Evolutionary conservation across 148 eudicot species (phyloP).

Genomic region (Vaccinium vitisidaea): DNA sequence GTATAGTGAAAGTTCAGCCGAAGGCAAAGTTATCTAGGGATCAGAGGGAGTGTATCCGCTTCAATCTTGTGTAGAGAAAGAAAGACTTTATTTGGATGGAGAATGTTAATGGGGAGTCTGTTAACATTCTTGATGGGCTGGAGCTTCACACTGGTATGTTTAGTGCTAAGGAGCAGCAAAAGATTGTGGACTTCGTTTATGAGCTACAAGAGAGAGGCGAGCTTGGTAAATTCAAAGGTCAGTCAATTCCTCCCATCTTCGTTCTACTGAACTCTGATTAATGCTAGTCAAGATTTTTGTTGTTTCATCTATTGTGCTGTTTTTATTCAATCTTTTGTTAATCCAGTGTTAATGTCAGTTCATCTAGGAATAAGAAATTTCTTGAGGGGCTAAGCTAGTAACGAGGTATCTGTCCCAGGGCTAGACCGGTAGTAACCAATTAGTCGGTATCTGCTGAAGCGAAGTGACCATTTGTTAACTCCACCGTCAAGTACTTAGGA

Average conservation of each 20-base stretch:
- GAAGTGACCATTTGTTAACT: no score
- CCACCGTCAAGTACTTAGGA: no score
- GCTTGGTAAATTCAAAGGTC: constrained; percentile 80
- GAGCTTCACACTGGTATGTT: constrained; percentile 88
- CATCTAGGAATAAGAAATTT: not conserved
- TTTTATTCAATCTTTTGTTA: not conserved
- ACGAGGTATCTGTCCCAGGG: no score
- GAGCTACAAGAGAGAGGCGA: constrained; percentile 62
- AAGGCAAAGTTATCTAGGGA: constrained; percentile 39
- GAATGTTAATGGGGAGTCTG: constrained; percentile 61
- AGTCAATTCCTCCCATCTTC: not conserved
- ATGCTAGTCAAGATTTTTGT: not conserved
- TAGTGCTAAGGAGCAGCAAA: constrained; percentile 83
- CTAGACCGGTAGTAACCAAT: no score
- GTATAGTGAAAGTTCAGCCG: no score
- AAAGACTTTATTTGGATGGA: constrained; percentile 75
- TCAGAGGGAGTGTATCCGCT: constrained; percentile 71
- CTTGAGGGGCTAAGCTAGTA: no score
- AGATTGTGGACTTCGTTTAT: constrained; percentile 66
- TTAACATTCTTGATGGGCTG: constrained; percentile 77
- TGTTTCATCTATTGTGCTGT: not conserved
- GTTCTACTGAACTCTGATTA: not conserved
- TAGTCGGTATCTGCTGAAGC: no score
- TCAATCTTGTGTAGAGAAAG: constrained; percentile 59
- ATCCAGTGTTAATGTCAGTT: not conserved